Percentiles rank a stretch among this genome's conserved stretches.
Conservation (phyloP, 495 filamentous ascomycete genomes). For the Penicillium bialowiezense region DNA sequence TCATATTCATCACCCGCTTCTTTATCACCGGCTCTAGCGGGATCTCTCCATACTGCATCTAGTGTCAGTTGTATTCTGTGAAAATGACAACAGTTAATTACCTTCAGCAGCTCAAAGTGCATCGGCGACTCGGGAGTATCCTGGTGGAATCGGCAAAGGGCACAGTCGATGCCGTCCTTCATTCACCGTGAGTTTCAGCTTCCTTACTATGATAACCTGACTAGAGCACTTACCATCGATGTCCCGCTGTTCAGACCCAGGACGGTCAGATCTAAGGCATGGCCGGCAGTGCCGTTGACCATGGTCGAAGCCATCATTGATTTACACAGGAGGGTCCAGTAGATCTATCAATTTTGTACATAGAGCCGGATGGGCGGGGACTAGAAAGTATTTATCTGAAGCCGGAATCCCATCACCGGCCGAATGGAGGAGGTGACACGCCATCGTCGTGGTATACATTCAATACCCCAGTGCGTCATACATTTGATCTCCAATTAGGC, state of each 20-base stretch:
- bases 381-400: too few species aligned
- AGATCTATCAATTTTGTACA: too few species aligned
- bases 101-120: conserved; percentile 45
- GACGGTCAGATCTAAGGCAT: conserved; percentile 40
- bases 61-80: neutral
- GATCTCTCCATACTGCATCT: conserved; percentile 35
- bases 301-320: neutral
- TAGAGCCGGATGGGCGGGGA: too few species aligned
- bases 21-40: conserved; percentile 51
- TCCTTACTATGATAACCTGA: neutral
- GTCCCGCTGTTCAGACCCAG: conserved; percentile 50
- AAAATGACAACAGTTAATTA: conserved; percentile 5
- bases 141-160: conserved; percentile 48
- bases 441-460: too few species aligned
- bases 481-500: neutral
- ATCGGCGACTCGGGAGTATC: conserved; percentile 45
- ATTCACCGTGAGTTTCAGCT: neutral
- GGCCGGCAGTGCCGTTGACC: conserved; percentile 2
- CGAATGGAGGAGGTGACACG: too few species aligned
- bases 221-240: conserved; percentile 38
- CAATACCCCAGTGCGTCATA: neutral
- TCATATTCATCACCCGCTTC: conserved; percentile 54
- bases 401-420: too few species aligned
- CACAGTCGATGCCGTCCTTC: conserved; percentile 50
- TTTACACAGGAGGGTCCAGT: too few species aligned